These are phyloP conservation scores for Arabidopsis suecica DNA, from an alignment of 345 rosid genomes.

Conservation along the genomic window DNA sequence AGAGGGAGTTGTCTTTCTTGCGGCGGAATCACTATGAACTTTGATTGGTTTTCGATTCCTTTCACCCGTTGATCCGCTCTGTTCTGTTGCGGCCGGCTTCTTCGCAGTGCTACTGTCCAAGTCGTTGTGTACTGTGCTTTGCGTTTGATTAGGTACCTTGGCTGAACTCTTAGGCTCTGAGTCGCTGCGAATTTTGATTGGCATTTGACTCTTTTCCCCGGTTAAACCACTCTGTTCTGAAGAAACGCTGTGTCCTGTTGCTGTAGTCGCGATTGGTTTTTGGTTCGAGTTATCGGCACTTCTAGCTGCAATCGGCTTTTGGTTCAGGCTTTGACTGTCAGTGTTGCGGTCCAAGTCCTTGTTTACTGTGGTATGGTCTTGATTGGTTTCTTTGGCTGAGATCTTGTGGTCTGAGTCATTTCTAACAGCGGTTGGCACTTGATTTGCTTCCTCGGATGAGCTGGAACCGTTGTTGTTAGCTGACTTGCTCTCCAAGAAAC, in stretches of 20 bases:
- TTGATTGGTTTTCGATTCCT: slow-evolving; percentile 28
- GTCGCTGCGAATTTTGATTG: slow-evolving; percentile 2
- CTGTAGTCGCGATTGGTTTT: neutral
- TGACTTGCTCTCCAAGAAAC: slow-evolving; percentile 53
- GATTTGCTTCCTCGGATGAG: slow-evolving; percentile 23
- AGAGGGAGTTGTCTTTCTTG: slow-evolving; percentile 22
- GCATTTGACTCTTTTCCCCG: slow-evolving; percentile 14
- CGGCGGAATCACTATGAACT: slow-evolving; percentile 16
- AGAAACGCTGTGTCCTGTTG: slow-evolving; percentile 2
- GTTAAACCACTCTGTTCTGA: slow-evolving; percentile 22
- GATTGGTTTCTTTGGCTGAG: slow-evolving; percentile 31
- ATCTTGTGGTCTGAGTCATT: slow-evolving; percentile 16
- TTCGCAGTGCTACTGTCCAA: slow-evolving; percentile 16
- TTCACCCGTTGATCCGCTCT: slow-evolving; percentile 7
- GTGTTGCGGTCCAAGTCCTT: neutral
- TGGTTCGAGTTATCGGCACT: neutral
- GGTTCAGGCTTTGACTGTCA: slow-evolving; percentile 12
- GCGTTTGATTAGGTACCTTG: slow-evolving; percentile 17
- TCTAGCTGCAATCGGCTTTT: neutral
- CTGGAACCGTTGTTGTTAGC: slow-evolving; percentile 11
- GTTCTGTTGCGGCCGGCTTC: slow-evolving; percentile 26
- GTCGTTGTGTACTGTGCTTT: neutral
- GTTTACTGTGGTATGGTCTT: slow-evolving; percentile 12
- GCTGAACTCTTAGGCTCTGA: slow-evolving; percentile 30
- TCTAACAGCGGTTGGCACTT: neutral